Evolutionary conservation across 805 yeast species (phyloP).

Genomic region (Tetrapisispora phaffii): DNA sequence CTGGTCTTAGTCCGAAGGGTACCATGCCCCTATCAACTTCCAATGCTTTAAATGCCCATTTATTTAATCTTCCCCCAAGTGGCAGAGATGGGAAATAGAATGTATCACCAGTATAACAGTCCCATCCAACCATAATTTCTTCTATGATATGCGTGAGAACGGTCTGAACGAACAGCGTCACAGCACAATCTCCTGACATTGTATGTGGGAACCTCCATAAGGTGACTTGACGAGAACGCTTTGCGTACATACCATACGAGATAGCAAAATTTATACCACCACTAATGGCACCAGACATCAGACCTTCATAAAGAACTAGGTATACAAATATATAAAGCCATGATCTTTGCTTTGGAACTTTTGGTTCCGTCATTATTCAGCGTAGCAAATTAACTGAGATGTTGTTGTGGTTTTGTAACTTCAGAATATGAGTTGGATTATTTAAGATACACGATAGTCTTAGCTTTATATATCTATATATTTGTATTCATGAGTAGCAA

Average conservation of each 20-base stretch:
- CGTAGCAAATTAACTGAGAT: too few relatives aligned
- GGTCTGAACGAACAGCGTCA: constrained; percentile 15
- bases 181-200: constrained; percentile 20
- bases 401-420: too few relatives aligned
- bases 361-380: neutral
- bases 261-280: constrained; percentile 23
- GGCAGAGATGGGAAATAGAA: neutral
- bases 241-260: constrained; percentile 20
- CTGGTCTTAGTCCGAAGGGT: neutral
- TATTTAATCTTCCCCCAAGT: neutral
- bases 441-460: too few relatives aligned
- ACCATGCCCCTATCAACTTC: constrained; percentile 1
- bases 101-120: constrained; percentile 5
- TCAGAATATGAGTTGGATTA: too few relatives aligned
- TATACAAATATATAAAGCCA: neutral
- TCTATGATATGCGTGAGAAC: constrained; percentile 17
- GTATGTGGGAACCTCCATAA: constrained; percentile 25
- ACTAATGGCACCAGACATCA: constrained; percentile 14
- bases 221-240: constrained; percentile 6
- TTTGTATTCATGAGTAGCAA: too few relatives aligned
- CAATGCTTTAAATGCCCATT: neutral
- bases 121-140: constrained; percentile 18
- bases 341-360: neutral
- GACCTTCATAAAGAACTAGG: constrained; percentile 10
- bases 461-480: too few relatives aligned